These are phyloP conservation scores for Leccinum fuscescens DNA, from an alignment of 1,284 basidiomycete species.

Conservation along the genomic window DNA sequence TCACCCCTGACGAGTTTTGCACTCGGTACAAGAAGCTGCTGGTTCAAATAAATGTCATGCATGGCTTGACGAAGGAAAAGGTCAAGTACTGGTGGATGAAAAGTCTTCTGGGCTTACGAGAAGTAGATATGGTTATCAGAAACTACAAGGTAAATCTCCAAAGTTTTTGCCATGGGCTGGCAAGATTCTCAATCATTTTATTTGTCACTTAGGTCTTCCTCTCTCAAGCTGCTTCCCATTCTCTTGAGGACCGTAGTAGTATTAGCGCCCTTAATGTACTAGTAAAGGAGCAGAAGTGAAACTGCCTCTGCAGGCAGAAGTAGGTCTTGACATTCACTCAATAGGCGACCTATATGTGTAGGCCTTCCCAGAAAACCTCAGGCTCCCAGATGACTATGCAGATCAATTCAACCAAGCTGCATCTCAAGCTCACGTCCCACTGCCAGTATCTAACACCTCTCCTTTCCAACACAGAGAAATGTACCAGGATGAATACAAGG, in stretches of 20 bases:
- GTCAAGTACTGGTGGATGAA: slow-evolving; percentile 52
- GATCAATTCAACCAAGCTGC: slow-evolving; percentile 45
- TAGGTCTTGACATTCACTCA: slow-evolving; percentile 64
- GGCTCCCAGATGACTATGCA: slow-evolving; percentile 35
- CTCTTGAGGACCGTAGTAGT: slow-evolving; percentile 70
- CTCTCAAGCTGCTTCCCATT: slow-evolving; percentile 57
- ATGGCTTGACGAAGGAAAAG: slow-evolving; percentile 35
- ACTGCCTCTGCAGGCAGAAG: slow-evolving; percentile 68
- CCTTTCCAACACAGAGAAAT: neutral
- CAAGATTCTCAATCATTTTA: slow-evolving; percentile 7
- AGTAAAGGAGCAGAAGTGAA: slow-evolving; percentile 68
- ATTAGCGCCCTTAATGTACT: slow-evolving; percentile 53
- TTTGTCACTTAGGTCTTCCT: neutral
- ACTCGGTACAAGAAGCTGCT: too few relatives aligned
- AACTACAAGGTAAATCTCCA: slow-evolving; percentile 62
- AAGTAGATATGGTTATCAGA: slow-evolving; percentile 79
- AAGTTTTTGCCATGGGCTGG: neutral
- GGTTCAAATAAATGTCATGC: too few relatives aligned
- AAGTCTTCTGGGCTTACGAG: slow-evolving; percentile 63
- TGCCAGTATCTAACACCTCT: slow-evolving; percentile 50
- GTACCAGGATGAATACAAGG: slow-evolving; percentile 21
- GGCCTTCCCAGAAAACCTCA: slow-evolving; percentile 42
- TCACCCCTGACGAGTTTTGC: too few relatives aligned
- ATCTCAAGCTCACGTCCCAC: slow-evolving; percentile 67
- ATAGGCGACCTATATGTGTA: slow-evolving; percentile 80